A percentile compares a stretch with the other conserved stretches of the same genome.
phyloP scores from a whole-genome alignment of 176 grass and related monocot genomes.

The Oryza meyeriana region DNA sequence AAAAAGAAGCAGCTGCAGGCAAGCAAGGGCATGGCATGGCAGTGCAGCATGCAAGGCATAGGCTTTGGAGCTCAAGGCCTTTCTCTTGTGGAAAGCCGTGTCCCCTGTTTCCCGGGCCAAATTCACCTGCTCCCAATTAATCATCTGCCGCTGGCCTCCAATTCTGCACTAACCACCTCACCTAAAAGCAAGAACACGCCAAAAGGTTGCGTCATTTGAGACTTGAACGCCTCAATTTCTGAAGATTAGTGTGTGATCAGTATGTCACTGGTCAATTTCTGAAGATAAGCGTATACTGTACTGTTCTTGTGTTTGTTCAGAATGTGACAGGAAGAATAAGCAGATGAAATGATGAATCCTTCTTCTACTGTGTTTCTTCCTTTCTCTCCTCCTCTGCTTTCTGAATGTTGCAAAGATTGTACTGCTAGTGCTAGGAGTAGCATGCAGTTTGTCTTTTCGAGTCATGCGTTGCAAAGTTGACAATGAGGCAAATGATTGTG shows the following conservation, averaged over 20 bases:
- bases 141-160: slow-evolving; percentile 33
- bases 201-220: slow-evolving; percentile 11
- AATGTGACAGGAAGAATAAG: background rate
- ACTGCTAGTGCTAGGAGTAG: background rate
- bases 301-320: background rate
- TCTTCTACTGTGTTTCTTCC: background rate
- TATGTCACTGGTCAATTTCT: background rate
- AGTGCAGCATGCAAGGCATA: slow-evolving; percentile 11
- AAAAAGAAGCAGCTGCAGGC: background rate
- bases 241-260: background rate
- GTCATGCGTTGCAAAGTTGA: background rate
- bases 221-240: background rate
- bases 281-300: background rate
- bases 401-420: background rate
- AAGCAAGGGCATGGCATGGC: background rate
- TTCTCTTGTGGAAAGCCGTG: slow-evolving; percentile 67
- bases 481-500: slow-evolving; percentile 32
- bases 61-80: slow-evolving; percentile 42
- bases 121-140: slow-evolving; percentile 38
- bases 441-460: background rate
- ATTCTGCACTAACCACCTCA: slow-evolving; percentile 33
- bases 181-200: slow-evolving; percentile 35
- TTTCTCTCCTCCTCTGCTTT: background rate
- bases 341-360: background rate
- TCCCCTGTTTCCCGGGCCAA: slow-evolving; percentile 70